Conservation (phyloP, 2,329 filamentous ascomycete genomes). For the Mycosphaerella sp. region DNA sequence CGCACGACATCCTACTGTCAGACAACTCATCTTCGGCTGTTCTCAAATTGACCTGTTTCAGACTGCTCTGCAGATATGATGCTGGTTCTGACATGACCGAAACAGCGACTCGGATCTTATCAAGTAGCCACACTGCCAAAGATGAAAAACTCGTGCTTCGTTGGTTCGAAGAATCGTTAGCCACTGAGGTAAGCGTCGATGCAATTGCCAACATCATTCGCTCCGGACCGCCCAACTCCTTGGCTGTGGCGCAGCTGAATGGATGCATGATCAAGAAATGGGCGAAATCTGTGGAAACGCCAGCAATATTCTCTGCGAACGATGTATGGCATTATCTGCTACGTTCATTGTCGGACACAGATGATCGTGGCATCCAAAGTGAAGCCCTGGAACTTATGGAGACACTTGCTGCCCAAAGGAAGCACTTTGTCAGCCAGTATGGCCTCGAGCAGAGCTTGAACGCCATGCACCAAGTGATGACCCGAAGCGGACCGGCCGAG, state of each 20-base stretch:
- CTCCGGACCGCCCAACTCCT: background rate
- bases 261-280: background rate
- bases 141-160: background rate
- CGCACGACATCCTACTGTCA: background rate
- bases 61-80: conserved; percentile 4
- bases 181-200: background rate
- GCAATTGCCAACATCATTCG: background rate
- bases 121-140: background rate
- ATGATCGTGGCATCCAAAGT: background rate
- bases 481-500: conserved; percentile 26
- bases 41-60: background rate
- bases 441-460: conserved; percentile 39
- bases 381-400: conserved; percentile 18
- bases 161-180: background rate
- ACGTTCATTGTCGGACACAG: background rate
- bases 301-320: background rate
- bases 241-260: background rate
- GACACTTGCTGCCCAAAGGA: conserved; percentile 24
- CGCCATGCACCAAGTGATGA: conserved; percentile 33
- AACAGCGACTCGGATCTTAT: background rate
- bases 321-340: conserved; percentile 7
- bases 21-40: background rate
- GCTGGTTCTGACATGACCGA: background rate
- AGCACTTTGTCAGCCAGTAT: conserved; percentile 41
- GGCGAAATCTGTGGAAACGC: background rate